Evolutionary conservation across 495 filamentous ascomycete species (phyloP), one percentile per base, ranked within the genome.

Genomic region (Clohesyomyces aquaticus): DNA sequence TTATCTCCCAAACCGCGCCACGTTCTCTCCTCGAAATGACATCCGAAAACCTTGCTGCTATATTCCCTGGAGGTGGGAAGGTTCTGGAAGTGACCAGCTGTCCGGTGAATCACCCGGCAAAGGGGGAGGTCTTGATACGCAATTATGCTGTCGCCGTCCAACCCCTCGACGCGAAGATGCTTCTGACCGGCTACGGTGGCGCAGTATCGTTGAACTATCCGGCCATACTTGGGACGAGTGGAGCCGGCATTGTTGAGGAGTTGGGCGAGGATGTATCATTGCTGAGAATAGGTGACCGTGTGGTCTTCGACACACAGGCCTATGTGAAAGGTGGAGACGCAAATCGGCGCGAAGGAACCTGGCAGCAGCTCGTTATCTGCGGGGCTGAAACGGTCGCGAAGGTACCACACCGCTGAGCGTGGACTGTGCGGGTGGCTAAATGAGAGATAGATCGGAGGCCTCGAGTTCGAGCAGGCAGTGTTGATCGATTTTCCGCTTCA

Each of bases 81-180:
- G 16, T 41, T 1, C 25, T 68, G 35, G 38, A 55, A 16, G 29
- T 68, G 3, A 55, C 42, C 1, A 35, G 14, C 11, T 32, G 60
- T 11, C 22, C 35, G 22, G 29, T 32, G 28, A 55, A 48, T 25
- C 38, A 29, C 19, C 66, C 66, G 28, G 16, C 2, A 16, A 21
- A 10, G 23, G 55, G 60, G 9, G 66, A 64, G 25, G 50, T 68
- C 11, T 46, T 64, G 38, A 51, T 68, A n/a, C 25, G 50, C 26
- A 71, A 71, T 47, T 28, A 67, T 32, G 59, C 55, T 6, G 50
- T 68, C 11, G 59, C 64, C 4, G 29, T 71, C 14, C 60, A 67
- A 27, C 68, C 68, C 0, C 45, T 68, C 3, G 68, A 71, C 38
- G 65, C 61, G 6, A 60, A 65, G 21, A 71, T 71, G 55, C 55